Base-by-base conservation (phyloP, 805 yeast species). In the Blastobotrys mokoenaii region DNA sequence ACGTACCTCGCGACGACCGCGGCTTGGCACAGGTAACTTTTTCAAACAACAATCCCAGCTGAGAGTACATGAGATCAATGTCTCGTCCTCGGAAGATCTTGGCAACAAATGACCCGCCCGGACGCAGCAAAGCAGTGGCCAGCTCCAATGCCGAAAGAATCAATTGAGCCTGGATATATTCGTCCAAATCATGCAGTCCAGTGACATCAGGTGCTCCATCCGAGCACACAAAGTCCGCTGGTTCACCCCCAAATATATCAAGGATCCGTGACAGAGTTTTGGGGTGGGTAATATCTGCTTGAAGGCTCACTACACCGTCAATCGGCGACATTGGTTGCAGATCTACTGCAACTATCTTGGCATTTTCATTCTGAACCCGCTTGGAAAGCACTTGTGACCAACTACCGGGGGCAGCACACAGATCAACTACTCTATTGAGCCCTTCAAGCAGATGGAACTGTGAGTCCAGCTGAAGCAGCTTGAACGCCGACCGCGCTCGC, bases 141-240 rank as follows among this genome's bases (percentile, higher is more conserved):
- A 93, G 69, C 57, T 88, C 96, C 46, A 93, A 68, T 1, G 98
- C 98, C 34, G 96, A 82, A 55, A 89, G 69, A 43, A 93, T 84
- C 46, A 93, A 70, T 61, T 93, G 97, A 2, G 96, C 96, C 67
- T 93, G 98, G 47, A 93, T 84, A 61, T 90, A 93, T 64, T 93
- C 98, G 63, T 93, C 98, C 48, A 93, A 69, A 64, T 93, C 98
- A 61, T 93, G 98, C 43, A 93, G 66, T 0, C 98, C 98, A 0
- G 98, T 93, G 17, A 93, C 98, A 66, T 93, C 98, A 1, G 98
- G 98, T 0, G 98, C 98, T 46, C 98, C 98, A 63, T 93, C 97
- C 37, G 95, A 82, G 57, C 96, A 87, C 0, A 93, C 96, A 61
- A 90, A 83, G 63, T 93, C 98, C 0, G 97, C 97, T 46, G 84